Conservation (phyloP, 2,329 filamentous ascomycete genomes). For the Parafenestella ontariensis region DNA sequence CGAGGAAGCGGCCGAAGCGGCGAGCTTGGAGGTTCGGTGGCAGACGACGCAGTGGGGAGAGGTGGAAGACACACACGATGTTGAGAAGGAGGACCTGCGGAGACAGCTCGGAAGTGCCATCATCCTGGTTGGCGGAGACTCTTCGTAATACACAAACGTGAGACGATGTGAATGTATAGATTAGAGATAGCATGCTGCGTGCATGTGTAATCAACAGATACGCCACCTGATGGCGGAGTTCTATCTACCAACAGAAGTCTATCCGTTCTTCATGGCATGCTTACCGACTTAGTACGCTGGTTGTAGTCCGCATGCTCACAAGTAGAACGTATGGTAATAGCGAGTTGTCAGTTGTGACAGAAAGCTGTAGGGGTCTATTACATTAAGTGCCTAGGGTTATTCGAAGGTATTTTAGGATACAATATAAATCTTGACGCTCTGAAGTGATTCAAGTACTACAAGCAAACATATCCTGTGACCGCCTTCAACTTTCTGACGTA, state of each 20-base stretch:
- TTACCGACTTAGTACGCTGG: too few species aligned
- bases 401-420: too few species aligned
- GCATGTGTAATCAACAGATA: not conserved
- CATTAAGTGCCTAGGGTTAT: too few species aligned
- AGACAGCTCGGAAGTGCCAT: slow-evolving; percentile 89
- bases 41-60: slow-evolving; percentile 93
- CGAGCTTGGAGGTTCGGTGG: slow-evolving; percentile 86
- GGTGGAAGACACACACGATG: slow-evolving; percentile 98
- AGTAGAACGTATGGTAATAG: too few species aligned
- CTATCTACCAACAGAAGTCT: too few species aligned
- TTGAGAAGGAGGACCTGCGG: slow-evolving; percentile 86
- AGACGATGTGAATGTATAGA: not conserved
- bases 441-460: too few species aligned
- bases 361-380: not conserved
- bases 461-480: too few species aligned
- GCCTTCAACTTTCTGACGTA: too few species aligned
- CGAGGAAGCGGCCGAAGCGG: slow-evolving; percentile 79
- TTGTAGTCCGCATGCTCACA: not conserved
- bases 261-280: not conserved
- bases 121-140: slow-evolving; percentile 68
- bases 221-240: not conserved
- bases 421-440: too few species aligned
- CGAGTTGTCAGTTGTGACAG: not conserved
- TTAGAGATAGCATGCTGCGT: not conserved
- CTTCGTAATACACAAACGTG: slow-evolving; percentile 6